phyloP scores from a whole-genome alignment of 1,284 basidiomycete genomes.

The Cutaneotrichosporon cutaneum region DNA sequence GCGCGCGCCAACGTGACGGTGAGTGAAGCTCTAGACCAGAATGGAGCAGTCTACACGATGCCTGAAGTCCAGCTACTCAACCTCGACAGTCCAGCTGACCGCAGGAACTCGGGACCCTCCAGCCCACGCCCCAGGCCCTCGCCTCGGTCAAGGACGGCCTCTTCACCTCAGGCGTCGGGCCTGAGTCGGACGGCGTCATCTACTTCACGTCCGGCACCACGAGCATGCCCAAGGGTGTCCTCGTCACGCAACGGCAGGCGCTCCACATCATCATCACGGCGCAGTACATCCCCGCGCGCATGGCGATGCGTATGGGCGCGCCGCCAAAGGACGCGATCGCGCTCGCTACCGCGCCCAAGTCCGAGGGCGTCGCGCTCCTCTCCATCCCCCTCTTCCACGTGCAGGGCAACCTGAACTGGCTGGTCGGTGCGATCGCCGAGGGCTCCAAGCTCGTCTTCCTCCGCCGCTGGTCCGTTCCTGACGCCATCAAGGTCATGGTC shows the following conservation, averaged over 20 bases:
- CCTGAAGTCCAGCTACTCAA: neutral
- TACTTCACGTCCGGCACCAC: slow-evolving; percentile 47
- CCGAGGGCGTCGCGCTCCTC: slow-evolving; percentile 27
- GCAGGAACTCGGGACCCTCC: slow-evolving; percentile 8
- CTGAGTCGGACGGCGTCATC: slow-evolving; percentile 46
- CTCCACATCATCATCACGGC: slow-evolving; percentile 28
- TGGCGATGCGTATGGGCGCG: slow-evolving; percentile 37
- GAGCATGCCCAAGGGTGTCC: slow-evolving; percentile 43
- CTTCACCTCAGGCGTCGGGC: slow-evolving; percentile 25
- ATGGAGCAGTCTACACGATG: too few relatives aligned
- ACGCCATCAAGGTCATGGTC: slow-evolving; percentile 37
- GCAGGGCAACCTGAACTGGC: slow-evolving; percentile 44
- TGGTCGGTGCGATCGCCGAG: slow-evolving; percentile 40
- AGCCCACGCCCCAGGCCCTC: neutral
- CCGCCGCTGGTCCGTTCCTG: slow-evolving; percentile 37
- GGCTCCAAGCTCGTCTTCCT: slow-evolving; percentile 45
- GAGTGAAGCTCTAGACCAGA: neutral
- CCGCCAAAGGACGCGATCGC: slow-evolving; percentile 18
- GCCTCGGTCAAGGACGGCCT: slow-evolving; percentile 11
- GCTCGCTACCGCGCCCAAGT: slow-evolving; percentile 16
- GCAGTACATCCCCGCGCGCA: slow-evolving; percentile 26
- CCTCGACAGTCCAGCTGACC: neutral
- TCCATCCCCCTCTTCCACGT: slow-evolving; percentile 50
- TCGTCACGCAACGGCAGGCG: slow-evolving; percentile 46
- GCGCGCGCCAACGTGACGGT: neutral